Base-by-base conservation (phyloP, 1,284 basidiomycete genomes). In the Pseudomicrostroma phylloplanum region DNA sequence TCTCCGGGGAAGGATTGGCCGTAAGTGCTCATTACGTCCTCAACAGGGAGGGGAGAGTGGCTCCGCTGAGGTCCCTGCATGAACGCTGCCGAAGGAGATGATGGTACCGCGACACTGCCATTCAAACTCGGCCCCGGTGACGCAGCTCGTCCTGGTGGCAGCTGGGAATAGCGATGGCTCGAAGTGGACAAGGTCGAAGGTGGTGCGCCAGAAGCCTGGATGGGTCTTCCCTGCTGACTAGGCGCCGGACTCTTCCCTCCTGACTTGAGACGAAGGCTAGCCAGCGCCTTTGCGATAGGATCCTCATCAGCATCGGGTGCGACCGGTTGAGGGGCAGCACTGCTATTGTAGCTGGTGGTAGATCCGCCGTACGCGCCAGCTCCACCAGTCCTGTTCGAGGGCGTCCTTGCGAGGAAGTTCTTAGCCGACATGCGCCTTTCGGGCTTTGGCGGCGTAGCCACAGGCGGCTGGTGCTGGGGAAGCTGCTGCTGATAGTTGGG, bases 1-100 rank as follows among this genome's bases (percentile, higher is more conserved):
- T 96, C 92, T 1, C 90, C 91, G 1, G 92, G 92, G 79, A 96
- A 85, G 0, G 88, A 86, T 73, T 92, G 91, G 17, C 87, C 85
- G 73, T 96, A 96, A 67, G 87, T 84, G 4, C 82, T 83, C 9
- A 92, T 79, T 1, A 92, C 87, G n/a, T 88, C 85, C 69, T 90
- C 88, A 6, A 85, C 83, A 0, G 86, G 83, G 7, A 85, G 82
- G 9, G 87, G 83, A 1, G 82, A 78, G 1, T 70, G 51, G 0
- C 83, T 79, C 48, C 84, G 82, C 0, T 81, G 75, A 0, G 89
- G 85, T 0, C 85, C 85, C 80, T 84, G 82, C 86, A 91, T 91
- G 78, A 92, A 86, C 1, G 85, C 88, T 1, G 89, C 86, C 0
- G 73, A 74, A 0, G 91, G 90, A 0, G 91, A 91, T 1, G 85